Conservation (phyloP, 2,329 filamentous ascomycete species). For the Colletotrichum horii region DNA sequence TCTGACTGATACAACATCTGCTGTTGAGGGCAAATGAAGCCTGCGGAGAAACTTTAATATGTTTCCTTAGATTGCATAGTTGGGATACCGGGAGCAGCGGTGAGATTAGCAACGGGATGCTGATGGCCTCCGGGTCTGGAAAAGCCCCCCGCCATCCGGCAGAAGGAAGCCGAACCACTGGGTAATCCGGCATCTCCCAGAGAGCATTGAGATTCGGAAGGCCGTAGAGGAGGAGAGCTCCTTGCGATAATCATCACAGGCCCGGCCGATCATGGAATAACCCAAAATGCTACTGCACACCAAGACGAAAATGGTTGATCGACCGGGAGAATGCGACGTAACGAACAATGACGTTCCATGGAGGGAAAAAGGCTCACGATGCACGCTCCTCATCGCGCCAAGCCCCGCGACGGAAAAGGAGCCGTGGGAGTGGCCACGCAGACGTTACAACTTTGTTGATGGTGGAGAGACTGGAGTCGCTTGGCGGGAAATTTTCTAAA, state of each 20-base stretch:
- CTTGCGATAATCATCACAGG: background rate
- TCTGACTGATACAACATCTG: background rate
- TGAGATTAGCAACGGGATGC: background rate
- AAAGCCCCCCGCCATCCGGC: background rate
- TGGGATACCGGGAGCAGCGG: background rate
- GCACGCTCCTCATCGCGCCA: background rate
- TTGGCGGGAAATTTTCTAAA: background rate
- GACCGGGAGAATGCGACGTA: background rate
- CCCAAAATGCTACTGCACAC: background rate
- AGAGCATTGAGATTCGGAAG: background rate
- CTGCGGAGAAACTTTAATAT: background rate
- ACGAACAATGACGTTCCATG: background rate
- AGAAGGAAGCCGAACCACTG: background rate
- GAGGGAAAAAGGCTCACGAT: background rate
- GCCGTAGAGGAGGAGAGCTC: background rate
- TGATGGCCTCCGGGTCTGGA: background rate
- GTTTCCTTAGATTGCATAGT: background rate
- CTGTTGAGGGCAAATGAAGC: background rate
- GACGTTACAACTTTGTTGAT: background rate
- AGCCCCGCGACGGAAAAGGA: background rate
- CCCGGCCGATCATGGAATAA: background rate
- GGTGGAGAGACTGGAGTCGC: constrained; percentile 1
- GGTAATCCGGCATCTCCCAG: background rate
- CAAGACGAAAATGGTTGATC: background rate
- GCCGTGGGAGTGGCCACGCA: background rate